Conservation (phyloP, 2,329 filamentous ascomycete genomes). For the Trichoderma sp. region DNA sequence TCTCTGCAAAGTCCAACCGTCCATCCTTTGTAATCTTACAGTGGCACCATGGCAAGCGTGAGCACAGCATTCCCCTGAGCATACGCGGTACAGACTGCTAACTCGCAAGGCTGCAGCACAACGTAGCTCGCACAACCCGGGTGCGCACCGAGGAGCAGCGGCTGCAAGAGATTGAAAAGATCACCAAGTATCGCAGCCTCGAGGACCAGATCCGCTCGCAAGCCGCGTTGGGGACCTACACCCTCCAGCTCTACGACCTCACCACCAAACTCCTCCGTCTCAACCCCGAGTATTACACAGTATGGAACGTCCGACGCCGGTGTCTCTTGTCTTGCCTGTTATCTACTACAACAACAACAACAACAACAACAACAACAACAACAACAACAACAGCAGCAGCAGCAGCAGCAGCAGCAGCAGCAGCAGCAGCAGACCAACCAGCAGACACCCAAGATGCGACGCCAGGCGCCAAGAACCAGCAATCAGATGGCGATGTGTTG, state of each 20-base stretch:
- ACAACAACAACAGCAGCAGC: too few species aligned
- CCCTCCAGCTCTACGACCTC: slow-evolving; percentile 59
- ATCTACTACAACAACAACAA: slow-evolving; percentile 53
- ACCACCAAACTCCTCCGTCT: slow-evolving; percentile 72
- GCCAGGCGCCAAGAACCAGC: slow-evolving; percentile 38
- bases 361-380: too few species aligned
- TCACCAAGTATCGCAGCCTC: slow-evolving; percentile 72
- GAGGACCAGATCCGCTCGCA: slow-evolving; percentile 68
- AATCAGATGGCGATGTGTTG: slow-evolving; percentile 57
- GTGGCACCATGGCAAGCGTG: slow-evolving; percentile 8
- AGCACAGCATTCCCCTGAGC: neutral
- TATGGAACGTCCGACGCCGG: slow-evolving; percentile 85
- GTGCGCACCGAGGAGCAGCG: slow-evolving; percentile 68
- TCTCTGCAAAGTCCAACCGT: neutral
- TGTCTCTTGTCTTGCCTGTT: slow-evolving; percentile 63
- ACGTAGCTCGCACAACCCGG: slow-evolving; percentile 69
- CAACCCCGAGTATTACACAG: slow-evolving; percentile 87
- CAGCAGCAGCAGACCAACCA: slow-evolving; percentile 55
- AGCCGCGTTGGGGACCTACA: slow-evolving; percentile 44
- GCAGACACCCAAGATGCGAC: slow-evolving; percentile 42
- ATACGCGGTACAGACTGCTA: neutral
- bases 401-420: too few species aligned
- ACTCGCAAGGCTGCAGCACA: slow-evolving; percentile 62
- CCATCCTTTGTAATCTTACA: neutral
- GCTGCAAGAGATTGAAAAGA: slow-evolving; percentile 72